Percentiles rank a stretch among this genome's conserved stretches.
These are phyloP conservation scores for Draba incana DNA, from an alignment of 345 rosid genomes.

Conservation along the genomic window DNA sequence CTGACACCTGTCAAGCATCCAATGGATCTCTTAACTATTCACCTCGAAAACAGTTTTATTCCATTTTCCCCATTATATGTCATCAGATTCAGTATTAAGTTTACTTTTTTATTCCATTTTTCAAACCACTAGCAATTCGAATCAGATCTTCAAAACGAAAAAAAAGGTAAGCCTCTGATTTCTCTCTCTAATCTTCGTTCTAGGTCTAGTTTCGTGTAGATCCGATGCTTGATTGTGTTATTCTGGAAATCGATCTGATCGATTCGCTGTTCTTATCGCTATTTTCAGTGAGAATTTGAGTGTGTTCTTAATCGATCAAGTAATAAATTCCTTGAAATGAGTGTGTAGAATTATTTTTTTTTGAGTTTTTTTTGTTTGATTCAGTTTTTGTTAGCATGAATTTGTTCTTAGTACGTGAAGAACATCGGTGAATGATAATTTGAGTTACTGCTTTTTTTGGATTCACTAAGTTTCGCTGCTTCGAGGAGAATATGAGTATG, in stretches of 20 bases:
- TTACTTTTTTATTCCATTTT: not conserved
- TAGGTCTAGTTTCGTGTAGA: not conserved
- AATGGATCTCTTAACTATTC: constrained; percentile 21
- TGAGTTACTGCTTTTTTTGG: no score
- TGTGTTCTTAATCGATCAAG: not conserved
- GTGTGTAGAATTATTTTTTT: constrained; percentile 14
- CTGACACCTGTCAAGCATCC: constrained; percentile 18
- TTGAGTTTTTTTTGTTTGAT: not conserved
- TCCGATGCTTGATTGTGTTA: not conserved
- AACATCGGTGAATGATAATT: no score
- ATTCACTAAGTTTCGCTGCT: no score
- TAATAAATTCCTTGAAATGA: not conserved
- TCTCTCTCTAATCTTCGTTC: constrained; percentile 19
- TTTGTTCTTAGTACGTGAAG: not conserved
- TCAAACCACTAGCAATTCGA: constrained; percentile 18
- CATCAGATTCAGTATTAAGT: constrained; percentile 18
- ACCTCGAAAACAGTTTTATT: constrained; percentile 36
- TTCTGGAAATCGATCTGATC: constrained; percentile 21
- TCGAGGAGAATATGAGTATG: not conserved
- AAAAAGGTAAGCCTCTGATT: constrained; percentile 16
- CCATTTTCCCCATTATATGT: not conserved
- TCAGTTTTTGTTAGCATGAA: not conserved
- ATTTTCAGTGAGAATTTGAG: not conserved
- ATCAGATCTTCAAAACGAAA: constrained; percentile 29
- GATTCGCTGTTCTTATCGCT: not conserved